These are phyloP conservation scores for Phytophthora aleatoria DNA, from an alignment of 352 stramenopile genomes.

Conservation along the genomic window DNA sequence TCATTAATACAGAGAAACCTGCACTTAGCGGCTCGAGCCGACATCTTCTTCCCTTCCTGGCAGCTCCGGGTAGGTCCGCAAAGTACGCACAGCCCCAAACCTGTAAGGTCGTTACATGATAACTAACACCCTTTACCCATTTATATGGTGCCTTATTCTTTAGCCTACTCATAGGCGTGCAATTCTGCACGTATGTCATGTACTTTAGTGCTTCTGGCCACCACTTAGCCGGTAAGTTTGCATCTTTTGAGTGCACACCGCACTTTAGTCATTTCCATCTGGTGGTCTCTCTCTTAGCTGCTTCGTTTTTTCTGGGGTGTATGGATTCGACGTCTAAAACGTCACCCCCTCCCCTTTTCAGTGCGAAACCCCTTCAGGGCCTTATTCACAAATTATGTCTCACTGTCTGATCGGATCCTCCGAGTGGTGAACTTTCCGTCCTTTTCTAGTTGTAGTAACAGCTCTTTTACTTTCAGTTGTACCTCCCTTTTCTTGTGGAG, in stretches of 20 bases:
- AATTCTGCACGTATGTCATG: slow-evolving; percentile 7
- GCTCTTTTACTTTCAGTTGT: neutral
- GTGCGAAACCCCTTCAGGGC: neutral
- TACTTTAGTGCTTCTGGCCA: slow-evolving; percentile 1
- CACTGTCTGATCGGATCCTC: neutral
- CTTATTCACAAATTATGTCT: slow-evolving; percentile 4
- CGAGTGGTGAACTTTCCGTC: slow-evolving; percentile 5
- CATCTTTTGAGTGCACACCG: neutral
- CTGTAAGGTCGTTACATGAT: neutral
- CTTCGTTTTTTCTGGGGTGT: slow-evolving; percentile 3
- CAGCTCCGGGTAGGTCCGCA: slow-evolving; percentile 1
- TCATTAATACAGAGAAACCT: slow-evolving; percentile 2
- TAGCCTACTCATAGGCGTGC: slow-evolving; percentile 1
- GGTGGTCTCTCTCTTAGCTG: slow-evolving; percentile 2
- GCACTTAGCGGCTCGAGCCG: slow-evolving; percentile 5
- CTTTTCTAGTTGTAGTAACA: neutral
- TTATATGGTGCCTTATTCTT: slow-evolving; percentile 7
- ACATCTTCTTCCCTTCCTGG: slow-evolving; percentile 4
- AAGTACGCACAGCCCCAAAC: slow-evolving; percentile 2
- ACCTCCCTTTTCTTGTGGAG: slow-evolving; percentile 11
- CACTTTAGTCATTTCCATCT: slow-evolving; percentile 5
- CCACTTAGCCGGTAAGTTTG: neutral
- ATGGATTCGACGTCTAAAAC: slow-evolving; percentile 7
- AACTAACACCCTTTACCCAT: neutral
- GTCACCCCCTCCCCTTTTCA: neutral